phyloP scores from a whole-genome alignment of 768 basidiomycete species.

The Coprinopsis sp. region DNA sequence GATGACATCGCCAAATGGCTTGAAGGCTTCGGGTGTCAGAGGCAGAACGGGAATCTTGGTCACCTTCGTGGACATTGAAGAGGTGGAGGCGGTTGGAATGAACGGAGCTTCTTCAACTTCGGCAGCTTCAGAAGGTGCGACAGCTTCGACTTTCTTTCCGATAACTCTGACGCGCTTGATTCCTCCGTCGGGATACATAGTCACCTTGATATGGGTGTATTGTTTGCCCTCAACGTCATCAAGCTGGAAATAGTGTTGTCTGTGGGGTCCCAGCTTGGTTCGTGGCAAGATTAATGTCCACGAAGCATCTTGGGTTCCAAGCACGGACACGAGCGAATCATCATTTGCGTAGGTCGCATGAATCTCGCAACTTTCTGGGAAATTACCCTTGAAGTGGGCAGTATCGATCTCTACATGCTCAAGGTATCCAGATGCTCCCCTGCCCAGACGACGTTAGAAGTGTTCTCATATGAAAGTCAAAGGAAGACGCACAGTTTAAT shows the following conservation, averaged over 20 bases:
- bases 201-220: constrained; percentile 83
- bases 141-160: constrained; percentile 43
- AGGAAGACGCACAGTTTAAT: constrained; percentile 68
- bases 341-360: constrained; percentile 47
- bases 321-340: constrained; percentile 34
- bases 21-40: constrained; percentile 82
- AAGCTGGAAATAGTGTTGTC: constrained; percentile 85
- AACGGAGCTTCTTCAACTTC: not conserved
- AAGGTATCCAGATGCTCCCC: constrained; percentile 72
- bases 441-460: constrained; percentile 23
- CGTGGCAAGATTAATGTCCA: constrained; percentile 78
- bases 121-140: constrained; percentile 1
- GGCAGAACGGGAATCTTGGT: constrained; percentile 52
- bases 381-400: constrained; percentile 93
- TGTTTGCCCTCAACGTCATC: constrained; percentile 51
- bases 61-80: constrained; percentile 9
- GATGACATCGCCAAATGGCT: constrained; percentile 85
- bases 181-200: constrained; percentile 93
- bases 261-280: constrained; percentile 82
- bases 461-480: not conserved
- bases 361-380: constrained; percentile 82
- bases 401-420: constrained; percentile 87
- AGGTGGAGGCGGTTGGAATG: not conserved
- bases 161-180: constrained; percentile 86
- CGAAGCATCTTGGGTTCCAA: constrained; percentile 34